phyloP scores from a whole-genome alignment of 2,329 filamentous ascomycete species.

The Cytospora piceae region DNA sequence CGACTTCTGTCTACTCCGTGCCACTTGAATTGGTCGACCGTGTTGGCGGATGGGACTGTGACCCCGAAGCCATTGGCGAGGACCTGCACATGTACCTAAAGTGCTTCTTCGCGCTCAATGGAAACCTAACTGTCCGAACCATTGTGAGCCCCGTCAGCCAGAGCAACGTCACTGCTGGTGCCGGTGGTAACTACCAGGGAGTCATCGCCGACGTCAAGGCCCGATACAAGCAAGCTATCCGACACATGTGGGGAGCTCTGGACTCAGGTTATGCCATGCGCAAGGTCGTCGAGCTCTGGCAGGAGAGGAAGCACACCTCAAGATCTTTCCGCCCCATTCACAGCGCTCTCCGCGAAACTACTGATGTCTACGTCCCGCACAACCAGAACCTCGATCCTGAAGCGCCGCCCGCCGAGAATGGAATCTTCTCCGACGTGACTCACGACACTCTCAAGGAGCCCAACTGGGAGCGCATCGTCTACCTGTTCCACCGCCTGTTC shows the following conservation, averaged over 20 bases:
- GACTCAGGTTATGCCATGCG: slow-evolving; percentile 69
- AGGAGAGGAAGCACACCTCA: slow-evolving; percentile 59
- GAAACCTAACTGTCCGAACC: slow-evolving; percentile 66
- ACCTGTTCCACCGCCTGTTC: slow-evolving; percentile 69
- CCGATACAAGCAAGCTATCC: slow-evolving; percentile 71
- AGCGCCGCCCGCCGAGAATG: slow-evolving; percentile 47
- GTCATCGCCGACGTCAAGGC: slow-evolving; percentile 62
- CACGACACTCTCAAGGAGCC: slow-evolving; percentile 55
- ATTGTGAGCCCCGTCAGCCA: slow-evolving; percentile 73
- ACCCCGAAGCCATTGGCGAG: slow-evolving; percentile 72
- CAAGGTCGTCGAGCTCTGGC: slow-evolving; percentile 60
- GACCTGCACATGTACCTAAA: slow-evolving; percentile 80
- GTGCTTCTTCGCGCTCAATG: slow-evolving; percentile 75
- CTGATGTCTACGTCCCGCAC: slow-evolving; percentile 54
- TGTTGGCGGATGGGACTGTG: slow-evolving; percentile 74
- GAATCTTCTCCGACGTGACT: slow-evolving; percentile 59
- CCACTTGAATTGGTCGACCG: slow-evolving; percentile 68
- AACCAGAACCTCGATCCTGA: slow-evolving; percentile 45
- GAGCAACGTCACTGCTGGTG: slow-evolving; percentile 69
- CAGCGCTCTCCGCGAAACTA: slow-evolving; percentile 49
- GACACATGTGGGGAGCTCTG: slow-evolving; percentile 77
- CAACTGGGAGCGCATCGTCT: slow-evolving; percentile 59
- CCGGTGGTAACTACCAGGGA: slow-evolving; percentile 57
- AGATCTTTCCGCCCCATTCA: slow-evolving; percentile 61
- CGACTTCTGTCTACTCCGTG: slow-evolving; percentile 74